Base-by-base conservation (phyloP, 2,329 filamentous ascomycete genomes). In the Trichoderma sp. region DNA sequence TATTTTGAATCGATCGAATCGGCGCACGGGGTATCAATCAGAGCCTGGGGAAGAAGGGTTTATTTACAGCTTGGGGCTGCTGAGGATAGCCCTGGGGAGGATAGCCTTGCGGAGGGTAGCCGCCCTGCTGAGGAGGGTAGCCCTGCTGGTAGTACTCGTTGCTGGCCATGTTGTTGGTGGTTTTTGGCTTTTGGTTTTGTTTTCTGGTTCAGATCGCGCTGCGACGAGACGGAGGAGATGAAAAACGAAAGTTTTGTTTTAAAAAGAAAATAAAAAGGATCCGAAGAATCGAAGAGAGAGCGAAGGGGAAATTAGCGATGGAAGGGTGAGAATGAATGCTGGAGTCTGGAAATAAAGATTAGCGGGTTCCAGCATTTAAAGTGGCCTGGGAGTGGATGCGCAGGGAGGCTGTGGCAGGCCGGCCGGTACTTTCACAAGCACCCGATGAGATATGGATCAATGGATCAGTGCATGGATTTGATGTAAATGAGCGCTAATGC, bases 91-190 rank as follows among this genome's bases (percentile, higher is more conserved):
- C 80, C 43, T 66, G 63, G 15, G 26, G 62, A 66, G 63, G 72
- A 77, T 84, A 84, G 79, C 83, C 84, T 51, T 84, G 82, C 73
- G 83, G 79, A 58, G 65, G 71, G 68, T 82, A 83, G 73, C 79
- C 80, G 51, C 70, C 74, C 24, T 60, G 74, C 67, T 76, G 76
- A 47, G 51, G 62, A 61, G 62, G 34, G 32, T 77, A 73, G 28
- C 76, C 77, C 47, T 79, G 79, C 15, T 63, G 72, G 77, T 84
- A 84, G 78, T 84, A 84, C 39, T 84, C 82, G 73, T 83, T 78
- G 76, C 78, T 81, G 64, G 82, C 81, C 82, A 84, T 26, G 24
- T 28, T 26, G 24, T 28, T 11, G 15, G 8, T 58, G 8, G 18
- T n/a, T 57, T 15, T 60, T 36, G 53, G 26, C n/a, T 7, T 5